phyloP scores from a whole-genome alignment of 2,329 filamentous ascomycete genomes.

The Coleophoma crateriformis region DNA sequence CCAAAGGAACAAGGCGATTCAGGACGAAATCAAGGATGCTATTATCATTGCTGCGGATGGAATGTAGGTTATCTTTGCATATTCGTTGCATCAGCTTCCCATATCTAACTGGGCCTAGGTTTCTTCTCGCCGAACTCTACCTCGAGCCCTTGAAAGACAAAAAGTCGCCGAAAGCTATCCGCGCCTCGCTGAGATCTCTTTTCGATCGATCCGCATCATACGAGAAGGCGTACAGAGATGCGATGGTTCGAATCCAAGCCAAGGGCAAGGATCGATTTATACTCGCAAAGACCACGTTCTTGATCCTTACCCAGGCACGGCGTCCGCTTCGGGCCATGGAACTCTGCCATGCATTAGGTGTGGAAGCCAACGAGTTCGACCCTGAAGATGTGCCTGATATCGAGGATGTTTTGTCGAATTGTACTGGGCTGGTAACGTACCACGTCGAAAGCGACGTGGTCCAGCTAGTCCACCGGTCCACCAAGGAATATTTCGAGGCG shows the following conservation, averaged over 20 bases:
- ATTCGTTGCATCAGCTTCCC: not conserved
- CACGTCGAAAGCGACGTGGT: constrained; percentile 16
- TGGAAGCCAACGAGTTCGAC: constrained; percentile 8
- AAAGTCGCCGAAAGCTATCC: constrained; percentile 21
- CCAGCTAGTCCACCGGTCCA: constrained; percentile 19
- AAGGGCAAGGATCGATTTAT: constrained; percentile 18
- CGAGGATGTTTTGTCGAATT: constrained; percentile 12
- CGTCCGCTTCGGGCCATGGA: constrained; percentile 17
- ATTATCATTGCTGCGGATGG: constrained; percentile 21
- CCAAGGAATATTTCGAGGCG: constrained; percentile 20
- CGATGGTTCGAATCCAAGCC: constrained; percentile 12
- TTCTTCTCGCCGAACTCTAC: constrained; percentile 26
- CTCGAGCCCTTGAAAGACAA: constrained; percentile 24
- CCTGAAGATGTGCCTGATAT: constrained; percentile 2
- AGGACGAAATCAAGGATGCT: constrained; percentile 13
- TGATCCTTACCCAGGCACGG: constrained; percentile 23
- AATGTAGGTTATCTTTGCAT: constrained; percentile 20
- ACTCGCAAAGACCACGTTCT: constrained; percentile 25
- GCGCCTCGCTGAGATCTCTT: constrained; percentile 21
- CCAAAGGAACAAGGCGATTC: constrained; percentile 7
- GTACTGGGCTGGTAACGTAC: constrained; percentile 18
- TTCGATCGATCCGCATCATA: constrained; percentile 13
- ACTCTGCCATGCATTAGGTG: constrained; percentile 25
- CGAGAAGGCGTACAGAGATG: constrained; percentile 18
- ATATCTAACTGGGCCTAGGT: constrained; percentile 5